Evolutionary conservation across 352 stramenopile species (phyloP).

Genomic region (Pythium angustatum): DNA sequence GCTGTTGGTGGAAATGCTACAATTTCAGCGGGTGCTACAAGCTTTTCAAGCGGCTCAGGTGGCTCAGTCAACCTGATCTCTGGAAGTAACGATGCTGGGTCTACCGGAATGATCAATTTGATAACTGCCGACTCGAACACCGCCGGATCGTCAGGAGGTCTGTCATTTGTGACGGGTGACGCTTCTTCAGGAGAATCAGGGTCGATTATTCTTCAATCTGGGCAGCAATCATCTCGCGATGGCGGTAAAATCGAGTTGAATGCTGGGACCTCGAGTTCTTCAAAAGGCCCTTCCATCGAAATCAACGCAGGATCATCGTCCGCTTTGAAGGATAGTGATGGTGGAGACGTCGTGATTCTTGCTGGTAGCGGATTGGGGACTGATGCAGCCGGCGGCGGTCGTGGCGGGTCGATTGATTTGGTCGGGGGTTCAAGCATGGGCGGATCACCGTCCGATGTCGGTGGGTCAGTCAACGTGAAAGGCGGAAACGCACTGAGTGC

Average conservation of each 20-base stretch:
- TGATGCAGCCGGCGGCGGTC: slow-evolving; percentile 42
- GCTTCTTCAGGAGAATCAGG: slow-evolving; percentile 37
- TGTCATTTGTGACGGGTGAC: slow-evolving; percentile 44
- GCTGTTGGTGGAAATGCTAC: slow-evolving; percentile 42
- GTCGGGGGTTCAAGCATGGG: slow-evolving; percentile 50
- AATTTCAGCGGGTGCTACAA: slow-evolving; percentile 44
- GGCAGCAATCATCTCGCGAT: slow-evolving; percentile 36
- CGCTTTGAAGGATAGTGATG: slow-evolving; percentile 37
- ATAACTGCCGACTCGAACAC: slow-evolving; percentile 41
- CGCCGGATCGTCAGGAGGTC: slow-evolving; percentile 39
- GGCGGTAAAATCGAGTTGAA: slow-evolving; percentile 42
- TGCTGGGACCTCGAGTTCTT: slow-evolving; percentile 38
- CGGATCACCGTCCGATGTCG: slow-evolving; percentile 42
- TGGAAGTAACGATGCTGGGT: slow-evolving; percentile 40
- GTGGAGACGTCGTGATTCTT: slow-evolving; percentile 38
- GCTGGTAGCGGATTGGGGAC: slow-evolving; percentile 42
- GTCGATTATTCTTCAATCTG: slow-evolving; percentile 49
- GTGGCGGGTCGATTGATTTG: slow-evolving; percentile 44
- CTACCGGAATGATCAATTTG: slow-evolving; percentile 46
- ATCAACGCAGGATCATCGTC: slow-evolving; percentile 46
- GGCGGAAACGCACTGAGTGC: slow-evolving; percentile 44
- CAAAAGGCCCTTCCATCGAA: slow-evolving; percentile 38
- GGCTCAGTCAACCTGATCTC: slow-evolving; percentile 47
- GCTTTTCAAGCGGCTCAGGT: slow-evolving; percentile 32
- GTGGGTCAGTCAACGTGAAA: slow-evolving; percentile 39